Conservation (phyloP, 164 flowering plant species). For the Berberis thunbergii region DNA sequence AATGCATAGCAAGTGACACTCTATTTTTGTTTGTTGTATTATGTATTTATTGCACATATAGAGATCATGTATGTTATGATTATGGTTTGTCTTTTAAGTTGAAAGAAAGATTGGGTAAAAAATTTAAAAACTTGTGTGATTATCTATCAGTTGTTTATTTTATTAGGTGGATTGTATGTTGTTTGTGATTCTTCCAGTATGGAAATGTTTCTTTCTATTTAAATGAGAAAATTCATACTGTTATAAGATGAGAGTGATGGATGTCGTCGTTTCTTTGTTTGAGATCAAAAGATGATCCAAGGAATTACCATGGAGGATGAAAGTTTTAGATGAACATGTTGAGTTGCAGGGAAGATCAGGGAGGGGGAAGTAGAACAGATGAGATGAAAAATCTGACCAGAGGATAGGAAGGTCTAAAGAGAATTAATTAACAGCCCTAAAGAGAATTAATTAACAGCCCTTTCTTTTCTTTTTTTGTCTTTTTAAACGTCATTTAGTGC, state of each 20-base stretch:
- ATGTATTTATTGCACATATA: conserved; percentile 8
- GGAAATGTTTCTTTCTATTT: too few species aligned
- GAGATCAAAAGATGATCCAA: background rate
- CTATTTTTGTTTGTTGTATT: background rate
- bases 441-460: conserved; percentile 6
- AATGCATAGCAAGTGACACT: conserved; percentile 11
- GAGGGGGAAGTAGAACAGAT: conserved; percentile 7
- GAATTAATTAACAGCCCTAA: conserved; percentile 6
- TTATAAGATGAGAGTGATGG: background rate
- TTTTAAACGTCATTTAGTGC: too few species aligned
- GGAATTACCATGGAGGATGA: background rate
- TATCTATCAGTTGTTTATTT: too few species aligned
- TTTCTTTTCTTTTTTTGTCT: too few species aligned
- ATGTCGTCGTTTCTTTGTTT: background rate
- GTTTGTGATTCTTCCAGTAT: too few species aligned
- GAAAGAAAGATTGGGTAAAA: background rate
- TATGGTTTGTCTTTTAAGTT: conserved; percentile 7
- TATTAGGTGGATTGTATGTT: too few species aligned
- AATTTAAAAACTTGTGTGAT: background rate
- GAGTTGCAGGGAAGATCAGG: background rate
- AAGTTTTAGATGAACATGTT: background rate
- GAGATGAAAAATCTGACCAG: conserved; percentile 15
- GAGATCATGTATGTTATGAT: conserved; percentile 19
- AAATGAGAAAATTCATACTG: background rate
- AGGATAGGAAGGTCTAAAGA: conserved; percentile 17